phyloP scores from a whole-genome alignment of 2,329 filamentous ascomycete genomes.

The Monilinia vaccinii-corymbosi region DNA sequence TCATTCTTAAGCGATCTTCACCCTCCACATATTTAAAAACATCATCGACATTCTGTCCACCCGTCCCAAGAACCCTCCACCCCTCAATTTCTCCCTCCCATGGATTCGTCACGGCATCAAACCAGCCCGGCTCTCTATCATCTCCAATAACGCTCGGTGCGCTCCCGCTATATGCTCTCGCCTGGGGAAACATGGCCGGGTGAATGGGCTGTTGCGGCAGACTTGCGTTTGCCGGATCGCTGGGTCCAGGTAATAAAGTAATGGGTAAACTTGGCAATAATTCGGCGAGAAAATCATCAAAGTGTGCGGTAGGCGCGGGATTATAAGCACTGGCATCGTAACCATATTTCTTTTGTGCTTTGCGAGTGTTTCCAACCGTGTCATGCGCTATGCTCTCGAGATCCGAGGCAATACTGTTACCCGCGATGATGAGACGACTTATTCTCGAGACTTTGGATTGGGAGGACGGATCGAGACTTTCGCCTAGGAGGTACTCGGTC shows the following conservation, averaged over 20 bases:
- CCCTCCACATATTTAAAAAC: conserved; percentile 83
- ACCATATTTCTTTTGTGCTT: conserved; percentile 71
- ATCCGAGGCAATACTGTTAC: conserved; percentile 61
- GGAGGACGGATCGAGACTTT: conserved; percentile 52
- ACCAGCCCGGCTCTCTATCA: conserved; percentile 54
- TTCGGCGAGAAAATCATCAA: conserved; percentile 74
- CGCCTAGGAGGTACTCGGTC: conserved; percentile 80
- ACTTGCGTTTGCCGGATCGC: conserved; percentile 81
- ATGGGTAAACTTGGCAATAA: conserved; percentile 80
- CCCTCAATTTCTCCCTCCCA: conserved; percentile 88
- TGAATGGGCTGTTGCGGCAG: conserved; percentile 92
- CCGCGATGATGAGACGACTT: conserved; percentile 79
- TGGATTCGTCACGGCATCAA: conserved; percentile 86
- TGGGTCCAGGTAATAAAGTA: conserved; percentile 75
- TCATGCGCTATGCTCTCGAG: conserved; percentile 24
- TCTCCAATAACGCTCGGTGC: conserved; percentile 26
- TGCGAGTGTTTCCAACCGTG: conserved; percentile 27
- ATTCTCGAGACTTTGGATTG: conserved; percentile 59
- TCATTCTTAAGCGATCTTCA: conserved; percentile 71
- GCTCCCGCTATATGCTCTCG: conserved; percentile 49
- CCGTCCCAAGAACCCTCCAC: conserved; percentile 76
- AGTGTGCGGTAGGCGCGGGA: conserved; percentile 67
- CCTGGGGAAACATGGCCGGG: conserved; percentile 75
- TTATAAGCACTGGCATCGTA: conserved; percentile 90
- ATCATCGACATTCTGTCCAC: conserved; percentile 90